A percentile compares a stretch with the other conserved stretches of the same genome.
These are phyloP conservation scores for Naganishia antarctica DNA, from an alignment of 768 basidiomycete species.

Conservation along the genomic window DNA sequence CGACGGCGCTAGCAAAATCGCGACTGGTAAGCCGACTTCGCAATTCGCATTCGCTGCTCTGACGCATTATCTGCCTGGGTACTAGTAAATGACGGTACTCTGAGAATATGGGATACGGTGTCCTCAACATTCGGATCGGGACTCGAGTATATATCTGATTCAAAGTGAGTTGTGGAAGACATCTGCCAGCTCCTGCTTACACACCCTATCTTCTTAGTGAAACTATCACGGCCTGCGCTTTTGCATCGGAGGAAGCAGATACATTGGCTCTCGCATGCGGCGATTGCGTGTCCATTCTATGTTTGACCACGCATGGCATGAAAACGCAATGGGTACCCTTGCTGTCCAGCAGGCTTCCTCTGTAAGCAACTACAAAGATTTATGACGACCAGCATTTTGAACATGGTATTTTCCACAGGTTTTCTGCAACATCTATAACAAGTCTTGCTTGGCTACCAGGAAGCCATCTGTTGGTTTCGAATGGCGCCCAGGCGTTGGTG, in stretches of 20 bases:
- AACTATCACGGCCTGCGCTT: slow-evolving; percentile 1
- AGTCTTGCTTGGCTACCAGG: slow-evolving; percentile 15
- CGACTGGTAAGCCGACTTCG: neutral
- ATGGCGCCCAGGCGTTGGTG: neutral
- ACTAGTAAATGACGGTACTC: neutral
- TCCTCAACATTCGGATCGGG: slow-evolving; percentile 2
- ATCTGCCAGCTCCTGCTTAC: neutral
- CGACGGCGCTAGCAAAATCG: neutral
- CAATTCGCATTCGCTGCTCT: neutral
- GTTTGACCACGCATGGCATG: neutral
- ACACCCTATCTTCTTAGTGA: neutral
- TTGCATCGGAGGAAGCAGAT: neutral
- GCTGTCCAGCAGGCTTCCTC: neutral
- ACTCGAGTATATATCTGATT: neutral
- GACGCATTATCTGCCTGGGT: no score
- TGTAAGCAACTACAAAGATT: neutral
- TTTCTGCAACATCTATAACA: neutral
- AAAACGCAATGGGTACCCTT: neutral
- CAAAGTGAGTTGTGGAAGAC: neutral
- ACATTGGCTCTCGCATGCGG: neutral
- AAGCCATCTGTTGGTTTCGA: neutral
- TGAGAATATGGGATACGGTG: neutral
- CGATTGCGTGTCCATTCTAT: neutral
- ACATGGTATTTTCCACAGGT: neutral
- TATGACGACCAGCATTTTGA: no score